Base-by-base conservation (phyloP, 2,329 filamentous ascomycete species). In the Colletotrichum orchidophilum region DNA sequence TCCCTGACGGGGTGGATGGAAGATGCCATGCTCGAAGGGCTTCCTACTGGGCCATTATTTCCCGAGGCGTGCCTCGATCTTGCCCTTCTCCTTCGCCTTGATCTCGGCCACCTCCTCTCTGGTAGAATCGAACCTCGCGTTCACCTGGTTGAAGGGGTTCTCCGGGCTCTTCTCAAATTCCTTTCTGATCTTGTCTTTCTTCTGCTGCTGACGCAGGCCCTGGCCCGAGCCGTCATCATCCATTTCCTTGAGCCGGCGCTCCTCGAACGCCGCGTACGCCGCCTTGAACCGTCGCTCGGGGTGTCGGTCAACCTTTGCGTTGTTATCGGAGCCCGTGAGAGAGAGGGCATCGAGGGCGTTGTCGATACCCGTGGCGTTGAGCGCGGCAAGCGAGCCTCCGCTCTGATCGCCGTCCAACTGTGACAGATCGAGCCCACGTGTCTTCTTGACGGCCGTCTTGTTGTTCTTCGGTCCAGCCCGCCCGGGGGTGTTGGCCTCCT, bases 91-190 rank as follows among this genome's bases (percentile, higher is more conserved):
- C 66, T 87, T 81, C 52, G 90, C 84, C 78, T 86, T 89, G 70
- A 95, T 83, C 59, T 89, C 86, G 59, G 86, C 86, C 54, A 97
- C 77, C 77, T 99, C 96, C 4, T 94, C 94, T 82, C 90, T 92
- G 26, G 87, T 89, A 64, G 94, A 90, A 81, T 99, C 94, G 83
- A 94, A 97, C 3, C 86, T 81, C 2, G 91, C 93, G 62, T 86
- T 90, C 18, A 92, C 91, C 84, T 97, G 94, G 83, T 97, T 97
- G 84, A 97, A 96, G 15, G 96, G 96, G 81, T 99, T 99, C 77
- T 98, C 96, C 1, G 94, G 92, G 78, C 93, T 93, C 86, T 94
- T 97, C 82, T 97, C 93, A 81, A 98, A 99, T 84, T 98, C 96
- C 86, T 97, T 97, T 73, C 89, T 84, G 75, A 97, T 93, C 78